These are phyloP conservation scores for Diddensiella caesifluorescens DNA, from an alignment of 805 yeast species.

Conservation along the genomic window DNA sequence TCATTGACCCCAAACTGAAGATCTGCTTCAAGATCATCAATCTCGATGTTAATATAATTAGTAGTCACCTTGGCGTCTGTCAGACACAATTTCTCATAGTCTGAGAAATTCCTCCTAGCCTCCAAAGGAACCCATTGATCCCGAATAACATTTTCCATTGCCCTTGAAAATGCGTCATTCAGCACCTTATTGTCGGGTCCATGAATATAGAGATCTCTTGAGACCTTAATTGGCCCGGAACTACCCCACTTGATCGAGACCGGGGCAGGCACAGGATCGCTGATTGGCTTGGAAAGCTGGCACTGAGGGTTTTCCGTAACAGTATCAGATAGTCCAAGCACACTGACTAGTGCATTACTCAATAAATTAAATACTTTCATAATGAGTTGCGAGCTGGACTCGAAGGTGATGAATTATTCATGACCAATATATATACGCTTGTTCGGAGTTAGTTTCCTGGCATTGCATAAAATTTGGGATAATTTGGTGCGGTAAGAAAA, in stretches of 20 bases:
- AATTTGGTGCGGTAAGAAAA: no score
- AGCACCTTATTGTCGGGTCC: constrained; percentile 5
- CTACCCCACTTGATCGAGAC: constrained; percentile 5
- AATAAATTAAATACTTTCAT: no score
- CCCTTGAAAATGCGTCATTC: neutral
- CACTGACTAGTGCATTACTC: no score
- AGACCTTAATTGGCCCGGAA: neutral
- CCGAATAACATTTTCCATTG: neutral
- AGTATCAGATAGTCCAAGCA: no score
- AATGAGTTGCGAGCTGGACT: no score
- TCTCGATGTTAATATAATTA: constrained; percentile 10
- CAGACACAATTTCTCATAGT: neutral
- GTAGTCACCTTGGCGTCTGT: neutral
- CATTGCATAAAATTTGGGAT: no score
- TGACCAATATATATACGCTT: no score
- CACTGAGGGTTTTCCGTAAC: no score
- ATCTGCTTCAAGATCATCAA: constrained; percentile 26
- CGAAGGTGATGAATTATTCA: no score
- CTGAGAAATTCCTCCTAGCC: neutral
- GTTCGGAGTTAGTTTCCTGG: no score
- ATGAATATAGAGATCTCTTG: neutral
- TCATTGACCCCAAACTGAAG: constrained; percentile 38
- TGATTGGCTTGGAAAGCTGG: neutral
- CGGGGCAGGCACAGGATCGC: constrained; percentile 10
- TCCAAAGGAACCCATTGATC: neutral